These are phyloP conservation scores for Malus hybrid DNA, from an alignment of 331 rosid species.

Conservation along the genomic window DNA sequence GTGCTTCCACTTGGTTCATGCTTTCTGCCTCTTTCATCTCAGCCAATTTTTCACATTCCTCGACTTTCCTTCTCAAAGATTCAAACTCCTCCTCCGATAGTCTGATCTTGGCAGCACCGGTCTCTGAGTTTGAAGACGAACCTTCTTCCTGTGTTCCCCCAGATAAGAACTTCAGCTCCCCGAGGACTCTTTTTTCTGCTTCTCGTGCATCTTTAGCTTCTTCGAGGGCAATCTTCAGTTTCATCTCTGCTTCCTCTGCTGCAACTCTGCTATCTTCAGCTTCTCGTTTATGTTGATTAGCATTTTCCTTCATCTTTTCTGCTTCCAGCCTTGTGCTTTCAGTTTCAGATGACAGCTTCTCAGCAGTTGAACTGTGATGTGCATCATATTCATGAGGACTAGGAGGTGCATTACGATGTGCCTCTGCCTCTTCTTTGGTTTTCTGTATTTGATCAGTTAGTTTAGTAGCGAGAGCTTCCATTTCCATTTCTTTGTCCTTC, in stretches of 20 bases:
- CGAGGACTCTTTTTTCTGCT: constrained; percentile 45
- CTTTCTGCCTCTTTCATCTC: constrained; percentile 36
- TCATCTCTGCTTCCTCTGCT: constrained; percentile 42
- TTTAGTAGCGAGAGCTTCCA: constrained; percentile 28
- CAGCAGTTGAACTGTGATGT: constrained; percentile 8
- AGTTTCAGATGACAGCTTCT: constrained; percentile 29
- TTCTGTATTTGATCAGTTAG: constrained; percentile 20
- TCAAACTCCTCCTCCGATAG: constrained; percentile 32
- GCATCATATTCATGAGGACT: not conserved
- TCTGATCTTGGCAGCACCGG: constrained; percentile 27
- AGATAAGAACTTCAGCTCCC: constrained; percentile 38
- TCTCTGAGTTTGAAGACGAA: constrained; percentile 10
- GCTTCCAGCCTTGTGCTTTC: constrained; percentile 43
- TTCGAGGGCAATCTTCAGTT: constrained; percentile 22
- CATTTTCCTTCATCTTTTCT: constrained; percentile 39
- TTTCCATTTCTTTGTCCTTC: constrained; percentile 25
- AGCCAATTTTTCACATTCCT: constrained; percentile 29
- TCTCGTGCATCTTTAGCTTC: constrained; percentile 57
- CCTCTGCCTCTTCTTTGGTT: constrained; percentile 10
- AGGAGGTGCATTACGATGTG: constrained; percentile 12
- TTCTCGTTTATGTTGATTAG: constrained; percentile 33
- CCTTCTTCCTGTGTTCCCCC: constrained; percentile 12
- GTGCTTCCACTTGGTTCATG: constrained; percentile 27
- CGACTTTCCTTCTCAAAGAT: constrained; percentile 31
- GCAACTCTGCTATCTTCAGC: constrained; percentile 29